Percentiles rank a stretch among this genome's conserved stretches.
Conservation (phyloP, 768 basidiomycete species). For the Lanmaoa rubissima region DNA sequence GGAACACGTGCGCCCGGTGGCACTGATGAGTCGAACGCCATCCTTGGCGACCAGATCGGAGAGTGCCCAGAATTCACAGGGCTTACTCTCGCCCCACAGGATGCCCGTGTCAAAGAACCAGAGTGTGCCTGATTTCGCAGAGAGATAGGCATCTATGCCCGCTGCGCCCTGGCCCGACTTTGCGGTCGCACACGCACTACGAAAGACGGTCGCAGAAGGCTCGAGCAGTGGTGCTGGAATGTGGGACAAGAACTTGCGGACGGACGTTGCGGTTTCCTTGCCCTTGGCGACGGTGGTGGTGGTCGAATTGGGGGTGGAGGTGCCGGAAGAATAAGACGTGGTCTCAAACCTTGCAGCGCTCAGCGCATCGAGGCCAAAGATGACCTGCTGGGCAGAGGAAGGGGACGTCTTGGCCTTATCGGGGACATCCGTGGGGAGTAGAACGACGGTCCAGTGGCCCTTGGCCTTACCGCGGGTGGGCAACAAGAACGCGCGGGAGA, state of each 20-base stretch:
- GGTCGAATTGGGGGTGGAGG: conserved; percentile 24
- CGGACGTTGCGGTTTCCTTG: conserved; percentile 44
- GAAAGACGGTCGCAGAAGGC: conserved; percentile 53
- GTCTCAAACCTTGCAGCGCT: conserved; percentile 45
- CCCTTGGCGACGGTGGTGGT: conserved; percentile 47
- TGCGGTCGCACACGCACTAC: conserved; percentile 45
- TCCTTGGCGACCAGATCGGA: conserved; percentile 54
- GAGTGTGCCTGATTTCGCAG: conserved; percentile 67
- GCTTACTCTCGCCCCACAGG: conserved; percentile 73
- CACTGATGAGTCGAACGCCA: conserved; percentile 54
- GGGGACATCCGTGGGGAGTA: conserved; percentile 56
- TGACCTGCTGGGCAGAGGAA: conserved; percentile 50
- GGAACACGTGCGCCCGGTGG: conserved; percentile 66
- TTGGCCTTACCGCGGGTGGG: conserved; percentile 74
- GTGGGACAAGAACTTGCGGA: conserved; percentile 52
- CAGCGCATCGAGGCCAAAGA: conserved; percentile 69
- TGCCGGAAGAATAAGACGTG: conserved; percentile 34
- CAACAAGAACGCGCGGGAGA: conserved; percentile 66
- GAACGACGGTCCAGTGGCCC: conserved; percentile 68
- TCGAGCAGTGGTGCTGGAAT: conserved; percentile 45
- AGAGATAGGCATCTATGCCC: conserved; percentile 66
- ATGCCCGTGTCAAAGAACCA: conserved; percentile 72
- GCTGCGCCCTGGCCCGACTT: conserved; percentile 45
- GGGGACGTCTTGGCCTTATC: conserved; percentile 41
- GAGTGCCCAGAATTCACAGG: conserved; percentile 74